These are phyloP conservation scores for Theobroma grandiflorum DNA, from an alignment of 441 rosid genomes.

Conservation along the genomic window DNA sequence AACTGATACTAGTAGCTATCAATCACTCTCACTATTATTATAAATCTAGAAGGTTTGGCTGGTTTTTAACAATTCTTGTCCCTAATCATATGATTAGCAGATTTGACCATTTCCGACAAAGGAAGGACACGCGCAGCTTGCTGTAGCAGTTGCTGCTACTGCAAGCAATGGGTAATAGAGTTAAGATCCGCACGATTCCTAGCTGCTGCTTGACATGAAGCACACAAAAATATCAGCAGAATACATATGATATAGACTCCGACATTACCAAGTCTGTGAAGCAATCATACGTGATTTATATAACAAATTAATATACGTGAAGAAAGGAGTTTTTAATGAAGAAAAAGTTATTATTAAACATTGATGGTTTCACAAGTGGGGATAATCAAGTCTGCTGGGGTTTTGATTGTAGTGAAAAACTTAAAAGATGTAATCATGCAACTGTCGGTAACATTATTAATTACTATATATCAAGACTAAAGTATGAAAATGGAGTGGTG, in stretches of 20 bases:
- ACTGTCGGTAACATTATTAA: slow-evolving; percentile 36
- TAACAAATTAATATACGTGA: not conserved
- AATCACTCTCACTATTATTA: too few relatives aligned
- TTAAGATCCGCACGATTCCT: not conserved
- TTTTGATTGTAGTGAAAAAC: slow-evolving; percentile 26
- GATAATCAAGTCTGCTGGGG: slow-evolving; percentile 45
- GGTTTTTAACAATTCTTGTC: not conserved
- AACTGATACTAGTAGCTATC: too few relatives aligned
- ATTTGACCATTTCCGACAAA: too few relatives aligned
- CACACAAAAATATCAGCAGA: not conserved
- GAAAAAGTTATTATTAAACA: not conserved
- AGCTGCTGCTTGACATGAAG: not conserved
- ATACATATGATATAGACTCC: too few relatives aligned
- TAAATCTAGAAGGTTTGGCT: not conserved
- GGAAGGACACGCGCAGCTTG: too few relatives aligned
- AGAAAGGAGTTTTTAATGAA: too few relatives aligned
- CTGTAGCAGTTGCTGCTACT: too few relatives aligned
- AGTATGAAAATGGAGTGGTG: not conserved
- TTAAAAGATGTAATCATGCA: slow-evolving; percentile 19
- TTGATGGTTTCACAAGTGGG: slow-evolving; percentile 42
- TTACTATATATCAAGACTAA: not conserved
- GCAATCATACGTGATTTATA: not conserved
- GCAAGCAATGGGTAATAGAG: too few relatives aligned
- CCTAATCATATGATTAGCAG: not conserved
- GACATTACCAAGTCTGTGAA: not conserved